Evolutionary conservation across 805 yeast species (phyloP).

Genomic region (Aciculoconidium aculeatum): DNA sequence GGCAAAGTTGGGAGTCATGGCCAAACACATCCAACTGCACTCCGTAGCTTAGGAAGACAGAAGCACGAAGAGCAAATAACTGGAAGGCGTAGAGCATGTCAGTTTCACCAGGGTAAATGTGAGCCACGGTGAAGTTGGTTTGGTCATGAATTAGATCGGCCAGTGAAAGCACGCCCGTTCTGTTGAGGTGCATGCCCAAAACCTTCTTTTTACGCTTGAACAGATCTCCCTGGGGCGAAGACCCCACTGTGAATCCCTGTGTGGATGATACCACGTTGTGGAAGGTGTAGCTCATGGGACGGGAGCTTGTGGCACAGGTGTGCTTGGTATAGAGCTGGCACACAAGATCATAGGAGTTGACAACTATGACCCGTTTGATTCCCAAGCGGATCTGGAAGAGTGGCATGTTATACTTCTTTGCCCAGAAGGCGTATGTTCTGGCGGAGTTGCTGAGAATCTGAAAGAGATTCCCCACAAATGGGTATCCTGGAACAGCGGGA

Average conservation of each 20-base stretch:
- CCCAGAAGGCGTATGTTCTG: constrained; percentile 40
- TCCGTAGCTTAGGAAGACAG: constrained; percentile 50
- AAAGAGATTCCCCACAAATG: constrained; percentile 47
- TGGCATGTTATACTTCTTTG: constrained; percentile 29
- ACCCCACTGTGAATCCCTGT: constrained; percentile 58
- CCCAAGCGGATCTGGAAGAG: constrained; percentile 67
- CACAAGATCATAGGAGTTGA: constrained; percentile 56
- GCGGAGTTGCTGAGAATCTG: constrained; percentile 48
- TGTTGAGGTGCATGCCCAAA: constrained; percentile 33
- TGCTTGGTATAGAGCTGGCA: constrained; percentile 44
- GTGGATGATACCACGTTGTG: constrained; percentile 53
- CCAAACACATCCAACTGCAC: constrained; percentile 38
- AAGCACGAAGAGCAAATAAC: constrained; percentile 45
- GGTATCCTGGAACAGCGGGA: constrained; percentile 41
- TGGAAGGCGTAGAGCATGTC: constrained; percentile 40
- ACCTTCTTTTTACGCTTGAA: constrained; percentile 44
- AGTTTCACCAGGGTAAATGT: constrained; percentile 22
- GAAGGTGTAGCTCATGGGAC: constrained; percentile 65
- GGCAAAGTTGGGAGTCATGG: constrained; percentile 33
- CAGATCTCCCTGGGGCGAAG: constrained; percentile 52
- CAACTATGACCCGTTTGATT: constrained; percentile 49
- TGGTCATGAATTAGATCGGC: constrained; percentile 34
- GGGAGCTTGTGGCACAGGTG: constrained; percentile 51
- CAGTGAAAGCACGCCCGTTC: constrained; percentile 29
- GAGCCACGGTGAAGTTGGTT: constrained; percentile 20